Percentiles rank a stretch among this genome's conserved stretches.
phyloP scores from a whole-genome alignment of 1,284 basidiomycete species.

The Schizophyllum amplum region DNA sequence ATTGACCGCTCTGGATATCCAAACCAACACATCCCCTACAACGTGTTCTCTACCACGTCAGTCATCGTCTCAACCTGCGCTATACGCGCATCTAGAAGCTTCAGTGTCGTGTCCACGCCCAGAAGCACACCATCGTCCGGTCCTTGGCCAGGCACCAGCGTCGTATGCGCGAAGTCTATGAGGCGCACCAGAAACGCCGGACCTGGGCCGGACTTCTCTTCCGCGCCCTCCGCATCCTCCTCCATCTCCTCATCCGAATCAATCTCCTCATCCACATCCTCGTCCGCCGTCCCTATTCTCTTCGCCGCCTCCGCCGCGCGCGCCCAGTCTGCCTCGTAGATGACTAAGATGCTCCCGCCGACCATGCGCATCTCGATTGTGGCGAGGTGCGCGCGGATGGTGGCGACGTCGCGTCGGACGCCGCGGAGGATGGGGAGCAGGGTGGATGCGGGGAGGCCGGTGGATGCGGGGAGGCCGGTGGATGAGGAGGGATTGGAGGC shows the following conservation, averaged over 20 bases:
- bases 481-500: constrained; percentile 13
- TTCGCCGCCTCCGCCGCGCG: constrained; percentile 33
- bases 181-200: constrained; percentile 65
- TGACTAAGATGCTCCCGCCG: constrained; percentile 72
- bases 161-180: constrained; percentile 94
- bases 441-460: constrained; percentile 45
- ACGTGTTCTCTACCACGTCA: constrained; percentile 3
- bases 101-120: constrained; percentile 60
- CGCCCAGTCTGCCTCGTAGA: constrained; percentile 71
- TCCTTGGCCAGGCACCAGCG: constrained; percentile 62
- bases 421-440: constrained; percentile 55
- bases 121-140: constrained; percentile 72
- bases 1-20: too few species aligned
- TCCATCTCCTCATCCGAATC: constrained; percentile 30
- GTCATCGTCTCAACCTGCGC: constrained; percentile 16
- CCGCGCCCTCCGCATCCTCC: constrained; percentile 27
- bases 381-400: constrained; percentile 47
- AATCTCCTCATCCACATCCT: constrained; percentile 29
- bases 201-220: constrained; percentile 21
- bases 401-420: constrained; percentile 47
- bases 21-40: too few species aligned
- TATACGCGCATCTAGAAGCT: constrained; percentile 50
- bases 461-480: constrained; percentile 10
- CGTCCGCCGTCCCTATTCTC: constrained; percentile 19
- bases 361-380: constrained; percentile 72